Base-by-base conservation (phyloP, 1,284 basidiomycete genomes). In the Tylopilus sp. region DNA sequence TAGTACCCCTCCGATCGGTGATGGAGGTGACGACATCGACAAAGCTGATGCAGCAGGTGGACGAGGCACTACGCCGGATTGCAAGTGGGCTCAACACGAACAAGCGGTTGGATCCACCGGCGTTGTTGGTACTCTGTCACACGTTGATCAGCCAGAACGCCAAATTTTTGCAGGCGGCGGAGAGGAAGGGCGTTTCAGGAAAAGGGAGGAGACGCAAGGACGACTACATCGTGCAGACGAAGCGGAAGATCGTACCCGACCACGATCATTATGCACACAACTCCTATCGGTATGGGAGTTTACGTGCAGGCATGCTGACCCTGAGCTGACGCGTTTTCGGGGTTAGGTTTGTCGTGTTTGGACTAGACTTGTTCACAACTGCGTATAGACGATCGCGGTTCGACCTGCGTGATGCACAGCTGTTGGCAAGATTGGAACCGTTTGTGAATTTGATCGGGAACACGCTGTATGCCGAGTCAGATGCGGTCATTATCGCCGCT, bases 61-160 rank as follows among this genome's bases (percentile, higher is more conserved):
- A 99, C 66, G 97, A 99, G 72, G 91, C 95, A 2, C 83, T 99
- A 52, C 90, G 92, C 61, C 88, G 96, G 39, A 87, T 98, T 62
- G 88, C 96, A 1, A 84, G 88, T 38, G 97, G 97, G 36, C 83
- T 99, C 24, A 97, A 97, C 69, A 86, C 90, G 53, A 99, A 98
- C 77, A 77, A 83, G 24, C 88, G 91, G 67, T 83, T 99, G 49
- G 82, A 84, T 36, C 89, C 95, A 0, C 77, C 84, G 15, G 93
- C 95, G 65, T 81, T 98, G 32, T 84, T 99, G 53, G 87, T 90
- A 32, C 85, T 99, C 12, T 98, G 95, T 75, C 92, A 97, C 74
- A 95, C 95, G 0, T 86, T 99, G 44, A 91, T 99, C 79, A 95
- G 88, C 67, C 95, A 97, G 74, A 98, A 98, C 75, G 92, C 95